These are phyloP conservation scores for Striga hermonthica DNA, from an alignment of 305 asterid species.

Conservation along the genomic window DNA sequence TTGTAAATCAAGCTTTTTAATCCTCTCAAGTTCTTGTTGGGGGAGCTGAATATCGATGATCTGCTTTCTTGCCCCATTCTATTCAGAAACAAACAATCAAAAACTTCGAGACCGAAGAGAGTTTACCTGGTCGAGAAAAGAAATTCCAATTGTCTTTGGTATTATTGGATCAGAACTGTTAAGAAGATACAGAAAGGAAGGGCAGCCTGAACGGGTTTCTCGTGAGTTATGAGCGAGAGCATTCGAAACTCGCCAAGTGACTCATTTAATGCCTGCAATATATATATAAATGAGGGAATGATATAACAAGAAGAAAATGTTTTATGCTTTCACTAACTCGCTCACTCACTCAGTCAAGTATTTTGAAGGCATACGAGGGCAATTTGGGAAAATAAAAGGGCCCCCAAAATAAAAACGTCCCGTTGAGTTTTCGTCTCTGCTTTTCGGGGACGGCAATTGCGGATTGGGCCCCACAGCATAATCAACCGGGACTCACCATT, in stretches of 20 bases:
- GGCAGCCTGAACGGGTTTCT: slow-evolving; percentile 39
- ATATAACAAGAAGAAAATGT: neutral
- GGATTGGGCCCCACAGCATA: slow-evolving; percentile 30
- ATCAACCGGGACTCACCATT: neutral
- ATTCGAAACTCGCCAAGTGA: slow-evolving; percentile 30
- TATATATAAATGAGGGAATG: too few relatives aligned
- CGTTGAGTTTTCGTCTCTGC: slow-evolving; percentile 33
- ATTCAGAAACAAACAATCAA: neutral
- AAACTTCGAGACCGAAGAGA: neutral
- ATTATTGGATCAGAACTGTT: slow-evolving; percentile 41
- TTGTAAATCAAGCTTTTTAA: slow-evolving; percentile 40
- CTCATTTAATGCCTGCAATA: slow-evolving; percentile 45
- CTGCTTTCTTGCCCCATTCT: slow-evolving; percentile 44
- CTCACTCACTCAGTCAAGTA: slow-evolving; percentile 12
- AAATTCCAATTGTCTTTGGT: too few relatives aligned
- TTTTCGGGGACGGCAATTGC: slow-evolving; percentile 20
- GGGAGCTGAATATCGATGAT: slow-evolving; percentile 38
- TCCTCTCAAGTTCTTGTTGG: slow-evolving; percentile 43
- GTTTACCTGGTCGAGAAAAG: neutral
- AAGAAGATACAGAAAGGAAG: neutral
- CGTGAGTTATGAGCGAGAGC: slow-evolving; percentile 41
- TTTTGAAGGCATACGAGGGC: neutral
- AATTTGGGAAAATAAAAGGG: slow-evolving; percentile 15
- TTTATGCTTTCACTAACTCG: too few relatives aligned
- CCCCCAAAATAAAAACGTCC: slow-evolving; percentile 27